These are phyloP conservation scores for Bretschneidera sinensis DNA, from an alignment of 345 rosid genomes.

Conservation along the genomic window DNA sequence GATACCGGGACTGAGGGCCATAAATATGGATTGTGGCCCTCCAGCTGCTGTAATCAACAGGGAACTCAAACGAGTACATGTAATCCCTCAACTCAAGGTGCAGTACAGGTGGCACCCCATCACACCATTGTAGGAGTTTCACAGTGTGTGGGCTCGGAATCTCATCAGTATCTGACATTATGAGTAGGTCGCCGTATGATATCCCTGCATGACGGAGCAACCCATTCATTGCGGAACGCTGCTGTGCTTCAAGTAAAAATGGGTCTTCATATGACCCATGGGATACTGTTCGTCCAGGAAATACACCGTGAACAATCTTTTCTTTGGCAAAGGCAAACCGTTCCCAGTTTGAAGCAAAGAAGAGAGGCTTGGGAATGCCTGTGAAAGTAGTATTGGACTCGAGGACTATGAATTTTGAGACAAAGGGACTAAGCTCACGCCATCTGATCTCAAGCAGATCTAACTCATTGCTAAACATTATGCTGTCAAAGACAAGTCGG, in stretches of 20 bases:
- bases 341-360: conserved; percentile 43
- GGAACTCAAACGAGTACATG: conserved; percentile 87
- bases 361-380: conserved; percentile 74
- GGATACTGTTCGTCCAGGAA: conserved; percentile 43
- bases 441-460: conserved; percentile 82
- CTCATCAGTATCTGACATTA: conserved; percentile 84
- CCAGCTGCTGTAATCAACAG: conserved; percentile 90
- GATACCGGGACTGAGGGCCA: conserved; percentile 45
- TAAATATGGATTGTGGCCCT: conserved; percentile 58
- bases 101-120: conserved; percentile 56
- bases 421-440: conserved; percentile 65
- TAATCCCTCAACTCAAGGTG: conserved; percentile 78
- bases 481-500: conserved; percentile 61
- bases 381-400: conserved; percentile 94
- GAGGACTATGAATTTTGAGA: conserved; percentile 65
- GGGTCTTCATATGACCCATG: conserved; percentile 47
- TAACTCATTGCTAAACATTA: conserved; percentile 87
- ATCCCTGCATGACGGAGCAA: conserved; percentile 61
- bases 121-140: conserved; percentile 76
- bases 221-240: conserved; percentile 61
- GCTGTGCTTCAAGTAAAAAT: conserved; percentile 56
- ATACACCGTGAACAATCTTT: conserved; percentile 59
- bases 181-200: conserved; percentile 57
- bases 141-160: conserved; percentile 83
- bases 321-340: conserved; percentile 56